phyloP scores from a whole-genome alignment of 2,329 filamentous ascomycete species.

The Domatiomyces catenatus region DNA sequence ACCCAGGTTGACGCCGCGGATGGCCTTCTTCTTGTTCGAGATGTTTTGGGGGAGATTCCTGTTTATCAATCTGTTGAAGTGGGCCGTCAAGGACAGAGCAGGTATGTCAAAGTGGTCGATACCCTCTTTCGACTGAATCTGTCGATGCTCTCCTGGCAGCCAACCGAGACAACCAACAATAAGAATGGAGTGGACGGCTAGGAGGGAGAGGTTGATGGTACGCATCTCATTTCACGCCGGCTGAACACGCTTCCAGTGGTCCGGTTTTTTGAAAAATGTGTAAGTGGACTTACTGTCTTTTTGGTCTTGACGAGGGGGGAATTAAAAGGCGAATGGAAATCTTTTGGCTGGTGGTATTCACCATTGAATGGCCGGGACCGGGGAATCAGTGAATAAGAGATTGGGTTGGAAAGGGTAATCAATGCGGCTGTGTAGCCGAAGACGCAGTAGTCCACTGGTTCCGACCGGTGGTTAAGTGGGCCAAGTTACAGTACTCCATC shows the following conservation, averaged over 20 bases:
- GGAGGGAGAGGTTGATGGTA: neutral
- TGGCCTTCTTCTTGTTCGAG: neutral
- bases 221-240: neutral
- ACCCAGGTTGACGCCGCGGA: conserved; percentile 42
- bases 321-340: neutral
- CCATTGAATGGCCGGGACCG: neutral
- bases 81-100: neutral
- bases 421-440: neutral
- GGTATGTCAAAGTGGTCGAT: conserved; percentile 16
- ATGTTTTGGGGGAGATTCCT: neutral
- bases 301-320: no score
- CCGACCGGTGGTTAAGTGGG: no score
- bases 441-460: no score
- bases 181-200: neutral
- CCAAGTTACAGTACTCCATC: no score
- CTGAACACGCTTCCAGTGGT: neutral
- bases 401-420: neutral
- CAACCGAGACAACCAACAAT: conserved; percentile 11
- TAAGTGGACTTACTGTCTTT: no score
- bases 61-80: neutral
- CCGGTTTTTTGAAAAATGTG: no score
- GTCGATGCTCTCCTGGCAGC: conserved; percentile 19
- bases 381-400: neutral
- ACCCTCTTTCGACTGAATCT: conserved; percentile 16
- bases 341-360: neutral